Conservation (phyloP, 2,329 filamentous ascomycete species). For the Claviceps sorghi region DNA sequence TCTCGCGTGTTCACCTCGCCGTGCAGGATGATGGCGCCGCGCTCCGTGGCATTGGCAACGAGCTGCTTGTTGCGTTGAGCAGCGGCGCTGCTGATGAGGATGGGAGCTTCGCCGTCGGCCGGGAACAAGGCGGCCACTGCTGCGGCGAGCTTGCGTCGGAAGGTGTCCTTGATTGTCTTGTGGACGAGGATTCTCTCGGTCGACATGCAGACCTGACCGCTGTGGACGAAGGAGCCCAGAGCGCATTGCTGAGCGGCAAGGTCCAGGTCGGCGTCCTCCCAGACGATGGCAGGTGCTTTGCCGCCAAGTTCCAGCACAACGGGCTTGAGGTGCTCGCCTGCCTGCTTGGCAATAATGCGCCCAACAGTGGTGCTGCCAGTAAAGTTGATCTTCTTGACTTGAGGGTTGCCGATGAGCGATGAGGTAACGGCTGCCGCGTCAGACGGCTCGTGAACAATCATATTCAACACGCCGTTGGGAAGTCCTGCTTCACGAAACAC, state of each 20-base stretch:
- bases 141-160: conserved; percentile 27
- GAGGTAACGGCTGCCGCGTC: conserved; percentile 54
- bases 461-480: conserved; percentile 59
- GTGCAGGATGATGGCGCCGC: conserved; percentile 43
- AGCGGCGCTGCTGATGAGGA: conserved; percentile 55
- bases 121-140: conserved; percentile 29
- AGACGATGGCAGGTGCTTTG: conserved; percentile 65
- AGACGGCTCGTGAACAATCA: conserved; percentile 50
- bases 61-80: conserved; percentile 52
- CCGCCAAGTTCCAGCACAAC: conserved; percentile 70
- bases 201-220: conserved; percentile 74
- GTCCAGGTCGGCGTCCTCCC: conserved; percentile 65
- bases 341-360: conserved; percentile 52
- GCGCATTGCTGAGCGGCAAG: conserved; percentile 54
- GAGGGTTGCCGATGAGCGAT: conserved; percentile 49
- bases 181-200: conserved; percentile 60
- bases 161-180: conserved; percentile 29
- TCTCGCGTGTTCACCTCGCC: conserved; percentile 22
- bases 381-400: conserved; percentile 71
- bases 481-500: conserved; percentile 62
- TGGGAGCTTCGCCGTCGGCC: conserved; percentile 47
- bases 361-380: conserved; percentile 66
- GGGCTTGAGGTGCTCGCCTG: conserved; percentile 64
- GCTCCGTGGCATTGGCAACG: conserved; percentile 50
- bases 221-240: conserved; percentile 56